A percentile compares a stretch with the other conserved stretches of the same genome.
Evolutionary conservation across 345 rosid species (phyloP).

Genomic region (Angophora floribunda): DNA sequence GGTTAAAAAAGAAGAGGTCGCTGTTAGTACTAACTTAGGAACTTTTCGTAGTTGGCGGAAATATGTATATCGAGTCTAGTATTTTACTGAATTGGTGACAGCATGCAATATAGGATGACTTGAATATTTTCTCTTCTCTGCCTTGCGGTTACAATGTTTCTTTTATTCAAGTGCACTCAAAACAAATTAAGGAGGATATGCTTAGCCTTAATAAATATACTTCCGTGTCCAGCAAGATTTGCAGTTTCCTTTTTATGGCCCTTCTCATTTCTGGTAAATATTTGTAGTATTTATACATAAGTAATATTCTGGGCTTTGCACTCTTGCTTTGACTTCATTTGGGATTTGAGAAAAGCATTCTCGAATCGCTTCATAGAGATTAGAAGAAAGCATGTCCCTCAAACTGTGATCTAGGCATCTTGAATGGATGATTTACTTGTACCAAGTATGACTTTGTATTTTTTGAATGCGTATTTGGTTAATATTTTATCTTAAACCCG

Average conservation of each 20-base stretch:
- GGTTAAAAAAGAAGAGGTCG: conserved; percentile 24
- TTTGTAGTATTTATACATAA: too few relatives aligned
- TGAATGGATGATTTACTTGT: too few relatives aligned
- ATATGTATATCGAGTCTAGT: background rate
- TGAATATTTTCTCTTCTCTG: background rate
- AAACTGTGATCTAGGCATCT: too few relatives aligned
- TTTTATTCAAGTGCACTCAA: background rate
- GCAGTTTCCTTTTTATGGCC: conserved; percentile 82
- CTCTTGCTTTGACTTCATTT: too few relatives aligned
- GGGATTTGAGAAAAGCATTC: too few relatives aligned
- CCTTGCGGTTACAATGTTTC: background rate
- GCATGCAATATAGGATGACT: background rate
- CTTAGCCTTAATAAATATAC: too few relatives aligned
- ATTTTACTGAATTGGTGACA: background rate
- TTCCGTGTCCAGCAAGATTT: conserved; percentile 33
- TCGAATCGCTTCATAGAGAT: too few relatives aligned
- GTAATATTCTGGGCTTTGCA: too few relatives aligned
- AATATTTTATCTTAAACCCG: too few relatives aligned
- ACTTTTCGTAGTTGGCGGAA: background rate
- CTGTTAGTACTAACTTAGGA: background rate
- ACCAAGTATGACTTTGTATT: too few relatives aligned
- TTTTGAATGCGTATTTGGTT: too few relatives aligned
- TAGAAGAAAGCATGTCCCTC: too few relatives aligned
- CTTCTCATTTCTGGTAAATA: conserved; percentile 71
- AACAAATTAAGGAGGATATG: background rate